Conservation (phyloP, 2,329 filamentous ascomycete genomes). For the Emmonsiellopsis sp. region DNA sequence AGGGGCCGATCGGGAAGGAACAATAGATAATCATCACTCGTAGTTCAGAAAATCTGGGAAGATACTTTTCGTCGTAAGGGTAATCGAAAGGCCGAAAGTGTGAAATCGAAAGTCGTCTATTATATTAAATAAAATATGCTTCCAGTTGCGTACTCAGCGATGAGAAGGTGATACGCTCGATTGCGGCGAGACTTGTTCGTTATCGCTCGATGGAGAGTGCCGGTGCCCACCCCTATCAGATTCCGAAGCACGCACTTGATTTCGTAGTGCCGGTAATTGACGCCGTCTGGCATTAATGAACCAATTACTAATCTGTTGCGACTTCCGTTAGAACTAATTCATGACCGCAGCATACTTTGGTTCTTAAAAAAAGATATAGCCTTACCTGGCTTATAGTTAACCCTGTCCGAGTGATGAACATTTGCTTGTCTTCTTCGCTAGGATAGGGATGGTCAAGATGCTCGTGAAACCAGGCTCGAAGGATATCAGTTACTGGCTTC, state of each 20-base stretch:
- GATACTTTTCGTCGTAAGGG: not conserved
- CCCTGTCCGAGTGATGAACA: constrained; percentile 65
- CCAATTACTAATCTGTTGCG: constrained; percentile 41
- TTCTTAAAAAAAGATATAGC: not conserved
- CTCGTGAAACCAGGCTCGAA: constrained; percentile 70
- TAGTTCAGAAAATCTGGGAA: not conserved
- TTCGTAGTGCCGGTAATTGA: constrained; percentile 38
- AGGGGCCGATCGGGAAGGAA: not conserved
- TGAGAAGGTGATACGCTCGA: constrained; percentile 2
- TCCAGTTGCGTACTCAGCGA: not conserved
- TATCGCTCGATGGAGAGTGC: constrained; percentile 2
- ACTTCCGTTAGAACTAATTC: not conserved
- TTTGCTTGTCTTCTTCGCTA: constrained; percentile 77
- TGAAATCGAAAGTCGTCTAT: not conserved
- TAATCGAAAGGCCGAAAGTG: not conserved
- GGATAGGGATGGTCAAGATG: constrained; percentile 76
- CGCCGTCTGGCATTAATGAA: constrained; percentile 43
- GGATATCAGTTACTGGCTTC: constrained; percentile 77
- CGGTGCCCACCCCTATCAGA: constrained; percentile 2
- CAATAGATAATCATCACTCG: not conserved
- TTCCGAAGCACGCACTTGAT: constrained; percentile 26
- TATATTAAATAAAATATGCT: not conserved
- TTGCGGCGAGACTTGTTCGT: constrained; percentile 1
- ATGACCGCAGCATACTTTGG: not conserved
- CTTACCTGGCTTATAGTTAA: constrained; percentile 60